Conservation (phyloP, 306 rosid genomes). For the Luffa acutangula region DNA sequence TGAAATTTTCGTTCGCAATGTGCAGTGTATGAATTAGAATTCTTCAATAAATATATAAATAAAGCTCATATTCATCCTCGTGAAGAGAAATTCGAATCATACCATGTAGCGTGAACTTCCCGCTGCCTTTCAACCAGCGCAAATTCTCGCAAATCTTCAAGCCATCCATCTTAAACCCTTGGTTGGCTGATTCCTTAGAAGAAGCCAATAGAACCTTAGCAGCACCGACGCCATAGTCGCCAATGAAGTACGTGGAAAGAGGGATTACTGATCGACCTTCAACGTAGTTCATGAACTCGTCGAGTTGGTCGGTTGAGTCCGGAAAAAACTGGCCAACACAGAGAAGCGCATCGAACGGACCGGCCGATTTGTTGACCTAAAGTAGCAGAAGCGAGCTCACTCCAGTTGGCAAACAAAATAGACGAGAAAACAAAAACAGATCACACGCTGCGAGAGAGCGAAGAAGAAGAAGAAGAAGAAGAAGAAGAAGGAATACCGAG, state of each 20-base stretch:
- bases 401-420: not conserved
- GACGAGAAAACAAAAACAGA: not conserved
- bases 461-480: not conserved
- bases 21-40: not conserved
- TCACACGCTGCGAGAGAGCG: slow-evolving; percentile 9
- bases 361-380: slow-evolving; percentile 93
- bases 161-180: slow-evolving; percentile 90
- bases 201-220: slow-evolving; percentile 50
- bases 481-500: slow-evolving; percentile 35
- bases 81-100: not conserved
- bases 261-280: slow-evolving; percentile 63
- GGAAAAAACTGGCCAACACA: slow-evolving; percentile 98
- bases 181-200: slow-evolving; percentile 42
- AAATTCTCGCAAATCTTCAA: slow-evolving; percentile 58
- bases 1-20: not conserved
- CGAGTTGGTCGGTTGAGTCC: slow-evolving; percentile 52
- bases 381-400: slow-evolving; percentile 10
- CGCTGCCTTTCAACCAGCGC: slow-evolving; percentile 97
- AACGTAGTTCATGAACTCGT: slow-evolving; percentile 41
- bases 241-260: slow-evolving; percentile 79
- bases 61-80: not conserved
- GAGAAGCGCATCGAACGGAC: slow-evolving; percentile 81
- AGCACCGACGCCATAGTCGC: slow-evolving; percentile 85
- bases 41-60: not conserved
- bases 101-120: slow-evolving; percentile 68